These are phyloP conservation scores for Parastagonospora nodorum DNA, from an alignment of 2,329 filamentous ascomycete genomes.

Conservation along the genomic window DNA sequence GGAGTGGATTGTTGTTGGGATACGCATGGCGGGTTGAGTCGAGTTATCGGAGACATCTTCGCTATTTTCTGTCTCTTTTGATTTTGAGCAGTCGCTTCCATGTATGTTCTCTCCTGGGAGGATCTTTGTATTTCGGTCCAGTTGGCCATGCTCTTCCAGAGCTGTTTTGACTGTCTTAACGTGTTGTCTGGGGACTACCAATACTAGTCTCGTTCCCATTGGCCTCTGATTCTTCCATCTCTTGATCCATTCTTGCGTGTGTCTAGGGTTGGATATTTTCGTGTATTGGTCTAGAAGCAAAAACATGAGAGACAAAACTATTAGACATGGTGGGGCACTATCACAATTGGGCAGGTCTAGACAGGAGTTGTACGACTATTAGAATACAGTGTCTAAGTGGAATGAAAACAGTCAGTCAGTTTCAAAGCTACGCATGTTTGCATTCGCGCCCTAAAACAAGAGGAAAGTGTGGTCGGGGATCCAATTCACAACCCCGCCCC, in stretches of 20 bases:
- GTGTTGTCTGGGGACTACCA: constrained; percentile 37
- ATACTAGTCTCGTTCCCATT: constrained; percentile 1
- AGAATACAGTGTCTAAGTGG: background rate
- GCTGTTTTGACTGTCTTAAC: constrained; percentile 48
- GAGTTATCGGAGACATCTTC: background rate
- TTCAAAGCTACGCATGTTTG: background rate
- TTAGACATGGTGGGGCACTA: background rate
- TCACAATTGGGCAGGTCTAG: background rate
- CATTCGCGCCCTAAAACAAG: background rate
- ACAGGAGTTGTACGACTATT: background rate
- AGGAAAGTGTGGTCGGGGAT: background rate
- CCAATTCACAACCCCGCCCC: constrained; percentile 28
- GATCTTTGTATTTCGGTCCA: constrained; percentile 41
- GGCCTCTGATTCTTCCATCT: background rate
- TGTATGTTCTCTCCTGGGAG: constrained; percentile 4
- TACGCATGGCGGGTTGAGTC: background rate
- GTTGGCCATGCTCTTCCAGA: constrained; percentile 35
- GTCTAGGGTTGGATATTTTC: background rate
- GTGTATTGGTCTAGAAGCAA: background rate
- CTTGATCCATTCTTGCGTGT: background rate
- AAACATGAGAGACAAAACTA: background rate
- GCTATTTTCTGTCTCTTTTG: background rate
- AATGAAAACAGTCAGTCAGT: too few species aligned
- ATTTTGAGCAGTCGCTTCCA: too few species aligned
- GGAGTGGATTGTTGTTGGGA: background rate